phyloP scores from a whole-genome alignment of 2,329 filamentous ascomycete species.

The Pseudocercospora cruenta region DNA sequence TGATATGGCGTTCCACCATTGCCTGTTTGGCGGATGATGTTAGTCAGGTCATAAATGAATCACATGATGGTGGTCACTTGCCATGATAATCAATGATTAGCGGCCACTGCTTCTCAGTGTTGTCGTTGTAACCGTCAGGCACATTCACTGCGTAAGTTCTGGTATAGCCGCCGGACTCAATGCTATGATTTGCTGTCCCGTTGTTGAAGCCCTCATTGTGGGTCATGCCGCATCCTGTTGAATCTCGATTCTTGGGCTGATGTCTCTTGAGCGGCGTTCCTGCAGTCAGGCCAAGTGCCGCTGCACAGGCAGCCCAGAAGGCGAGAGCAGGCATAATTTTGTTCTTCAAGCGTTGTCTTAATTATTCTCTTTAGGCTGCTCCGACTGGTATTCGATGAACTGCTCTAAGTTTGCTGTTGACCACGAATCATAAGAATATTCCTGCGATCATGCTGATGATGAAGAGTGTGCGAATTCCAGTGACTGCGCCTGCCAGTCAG shows the following conservation, averaged over 20 bases:
- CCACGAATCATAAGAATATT: background rate
- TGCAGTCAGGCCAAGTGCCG: background rate
- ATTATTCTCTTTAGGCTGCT: background rate
- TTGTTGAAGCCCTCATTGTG: slow-evolving; percentile 27
- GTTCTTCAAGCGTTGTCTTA: background rate
- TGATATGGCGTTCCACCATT: slow-evolving; percentile 42
- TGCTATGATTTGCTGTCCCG: slow-evolving; percentile 20
- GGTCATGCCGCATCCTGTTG: slow-evolving; percentile 14
- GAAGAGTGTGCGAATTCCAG: background rate
- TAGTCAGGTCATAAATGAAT: slow-evolving; percentile 19
- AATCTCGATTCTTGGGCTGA: background rate
- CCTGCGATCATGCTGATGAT: background rate
- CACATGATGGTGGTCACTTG: background rate
- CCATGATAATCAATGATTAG: slow-evolving; percentile 56
- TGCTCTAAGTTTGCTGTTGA: background rate
- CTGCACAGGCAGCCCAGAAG: slow-evolving; percentile 3
- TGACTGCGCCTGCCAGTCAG: background rate
- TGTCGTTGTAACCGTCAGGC: slow-evolving; percentile 29
- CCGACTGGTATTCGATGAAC: background rate
- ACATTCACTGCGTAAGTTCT: slow-evolving; percentile 34
- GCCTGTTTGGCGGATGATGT: slow-evolving; percentile 1
- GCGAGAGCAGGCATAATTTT: background rate
- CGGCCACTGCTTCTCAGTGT: slow-evolving; percentile 24
- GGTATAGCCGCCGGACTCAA: slow-evolving; percentile 25
- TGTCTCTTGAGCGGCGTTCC: slow-evolving; percentile 8